A percentile compares a stretch with the other conserved stretches of the same genome.
These are phyloP conservation scores for Cadophora sp. DNA, from an alignment of 2,329 filamentous ascomycete genomes.

Conservation along the genomic window DNA sequence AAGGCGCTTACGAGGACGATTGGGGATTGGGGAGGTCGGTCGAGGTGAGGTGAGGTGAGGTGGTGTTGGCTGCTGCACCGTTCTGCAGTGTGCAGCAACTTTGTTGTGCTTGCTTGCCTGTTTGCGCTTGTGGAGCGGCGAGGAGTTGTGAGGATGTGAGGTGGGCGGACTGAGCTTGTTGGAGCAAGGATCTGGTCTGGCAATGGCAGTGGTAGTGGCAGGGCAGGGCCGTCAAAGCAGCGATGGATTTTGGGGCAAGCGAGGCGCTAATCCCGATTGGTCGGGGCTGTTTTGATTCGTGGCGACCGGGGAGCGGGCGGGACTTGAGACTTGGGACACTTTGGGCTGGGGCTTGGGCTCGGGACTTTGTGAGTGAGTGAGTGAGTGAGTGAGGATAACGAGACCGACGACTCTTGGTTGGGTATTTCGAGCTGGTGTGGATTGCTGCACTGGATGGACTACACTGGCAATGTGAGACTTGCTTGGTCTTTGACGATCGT, in stretches of 20 bases:
- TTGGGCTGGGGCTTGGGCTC: background rate
- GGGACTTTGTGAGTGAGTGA: background rate
- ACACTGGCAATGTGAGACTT: no score
- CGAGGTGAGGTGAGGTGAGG: slow-evolving; percentile 24
- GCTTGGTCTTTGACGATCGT: background rate
- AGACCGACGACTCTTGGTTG: background rate
- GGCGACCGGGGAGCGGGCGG: slow-evolving; percentile 11
- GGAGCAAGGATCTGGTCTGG: slow-evolving; percentile 24
- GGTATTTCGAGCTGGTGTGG: slow-evolving; percentile 2
- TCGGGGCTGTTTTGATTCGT: slow-evolving; percentile 13
- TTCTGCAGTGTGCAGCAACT: slow-evolving; percentile 34
- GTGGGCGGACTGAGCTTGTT: slow-evolving; percentile 22
- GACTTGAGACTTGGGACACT: slow-evolving; percentile 4
- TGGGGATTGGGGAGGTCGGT: slow-evolving; percentile 15
- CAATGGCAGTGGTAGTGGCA: background rate
- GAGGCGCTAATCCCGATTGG: slow-evolving; percentile 7
- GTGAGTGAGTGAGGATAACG: background rate
- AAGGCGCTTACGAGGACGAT: slow-evolving; percentile 29
- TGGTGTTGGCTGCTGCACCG: slow-evolving; percentile 29
- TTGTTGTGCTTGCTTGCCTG: slow-evolving; percentile 24
- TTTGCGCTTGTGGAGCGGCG: slow-evolving; percentile 5
- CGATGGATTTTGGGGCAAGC: background rate
- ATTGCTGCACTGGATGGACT: background rate
- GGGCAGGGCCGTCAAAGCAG: slow-evolving; percentile 9
- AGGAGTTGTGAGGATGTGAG: slow-evolving; percentile 5